Percentiles rank a stretch among this genome's conserved stretches.
Conservation (phyloP, 2,329 filamentous ascomycete species). For the Scolecobasidium constrictum region DNA sequence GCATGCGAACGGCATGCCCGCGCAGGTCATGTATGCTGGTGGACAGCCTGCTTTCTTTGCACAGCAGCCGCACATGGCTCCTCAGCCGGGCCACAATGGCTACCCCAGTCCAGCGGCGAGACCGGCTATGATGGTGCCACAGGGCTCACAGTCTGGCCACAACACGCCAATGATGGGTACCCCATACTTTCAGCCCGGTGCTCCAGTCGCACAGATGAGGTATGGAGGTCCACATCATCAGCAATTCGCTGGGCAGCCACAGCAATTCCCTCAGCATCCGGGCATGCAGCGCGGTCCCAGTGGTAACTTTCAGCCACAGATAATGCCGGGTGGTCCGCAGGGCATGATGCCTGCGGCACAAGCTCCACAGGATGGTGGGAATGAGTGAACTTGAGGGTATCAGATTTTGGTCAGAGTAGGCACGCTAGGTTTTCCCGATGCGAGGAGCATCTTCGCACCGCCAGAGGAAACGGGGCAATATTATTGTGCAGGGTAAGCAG, state of each 20-base stretch:
- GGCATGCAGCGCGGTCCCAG: slow-evolving; percentile 25
- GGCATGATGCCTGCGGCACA: no score
- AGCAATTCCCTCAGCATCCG: slow-evolving; percentile 26
- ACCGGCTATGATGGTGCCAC: slow-evolving; percentile 88
- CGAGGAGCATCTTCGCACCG: no score
- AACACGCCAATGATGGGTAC: slow-evolving; percentile 18
- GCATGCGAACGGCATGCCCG: slow-evolving; percentile 54
- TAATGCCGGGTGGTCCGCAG: slow-evolving; percentile 19
- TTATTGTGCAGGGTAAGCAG: no score
- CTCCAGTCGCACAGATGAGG: not conserved
- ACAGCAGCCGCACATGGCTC: slow-evolving; percentile 33
- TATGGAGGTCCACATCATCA: slow-evolving; percentile 6
- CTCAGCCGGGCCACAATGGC: slow-evolving; percentile 56
- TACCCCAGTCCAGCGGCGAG: slow-evolving; percentile 82
- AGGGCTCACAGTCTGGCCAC: slow-evolving; percentile 87
- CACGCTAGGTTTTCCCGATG: no score
- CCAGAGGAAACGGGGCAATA: no score
- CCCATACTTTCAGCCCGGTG: not conserved
- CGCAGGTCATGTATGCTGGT: slow-evolving; percentile 77
- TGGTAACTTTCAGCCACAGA: slow-evolving; percentile 30
- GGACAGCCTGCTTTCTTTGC: slow-evolving; percentile 55
- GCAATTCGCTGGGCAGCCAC: slow-evolving; percentile 1
- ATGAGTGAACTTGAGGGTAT: no score
- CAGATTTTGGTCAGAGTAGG: no score
- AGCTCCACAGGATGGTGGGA: no score